Evolutionary conservation across 139 green algal species (phyloP).

Genomic region (Penium margaritaceum): DNA sequence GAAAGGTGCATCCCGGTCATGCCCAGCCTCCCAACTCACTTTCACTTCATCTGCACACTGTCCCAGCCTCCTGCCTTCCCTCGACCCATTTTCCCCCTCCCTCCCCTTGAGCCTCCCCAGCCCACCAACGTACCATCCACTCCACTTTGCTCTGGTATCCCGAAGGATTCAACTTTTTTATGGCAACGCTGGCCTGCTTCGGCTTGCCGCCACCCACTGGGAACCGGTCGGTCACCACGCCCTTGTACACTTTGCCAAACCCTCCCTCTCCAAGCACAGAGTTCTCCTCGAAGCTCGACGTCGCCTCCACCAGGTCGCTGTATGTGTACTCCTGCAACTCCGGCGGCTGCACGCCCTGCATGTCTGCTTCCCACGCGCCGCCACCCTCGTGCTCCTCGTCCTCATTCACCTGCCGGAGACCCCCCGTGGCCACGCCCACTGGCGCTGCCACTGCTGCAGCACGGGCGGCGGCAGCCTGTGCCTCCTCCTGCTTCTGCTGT

Average conservation of each 20-base stretch:
- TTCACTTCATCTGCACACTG: too few species aligned
- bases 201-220: background rate
- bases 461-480: background rate
- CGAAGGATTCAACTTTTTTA: constrained; percentile 1
- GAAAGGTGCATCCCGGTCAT: too few species aligned
- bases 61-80: too few species aligned
- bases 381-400: background rate
- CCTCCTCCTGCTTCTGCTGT: background rate
- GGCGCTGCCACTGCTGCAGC: background rate
- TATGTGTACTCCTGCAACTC: constrained; percentile 6
- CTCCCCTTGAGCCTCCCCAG: too few species aligned
- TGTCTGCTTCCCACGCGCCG: background rate
- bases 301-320: constrained; percentile 25
- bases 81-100: too few species aligned
- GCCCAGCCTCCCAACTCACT: too few species aligned
- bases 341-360: background rate
- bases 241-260: constrained; percentile 34
- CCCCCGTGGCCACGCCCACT: background rate
- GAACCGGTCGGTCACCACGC: background rate
- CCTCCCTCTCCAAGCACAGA: constrained; percentile 13
- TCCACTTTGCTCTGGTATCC: constrained; percentile 14
- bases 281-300: constrained; percentile 16
- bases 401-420: constrained; percentile 1
- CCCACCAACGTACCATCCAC: too few species aligned
- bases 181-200: background rate